Conservation (phyloP, 768 basidiomycete genomes). For the Daedaleopsis sinensis region DNA sequence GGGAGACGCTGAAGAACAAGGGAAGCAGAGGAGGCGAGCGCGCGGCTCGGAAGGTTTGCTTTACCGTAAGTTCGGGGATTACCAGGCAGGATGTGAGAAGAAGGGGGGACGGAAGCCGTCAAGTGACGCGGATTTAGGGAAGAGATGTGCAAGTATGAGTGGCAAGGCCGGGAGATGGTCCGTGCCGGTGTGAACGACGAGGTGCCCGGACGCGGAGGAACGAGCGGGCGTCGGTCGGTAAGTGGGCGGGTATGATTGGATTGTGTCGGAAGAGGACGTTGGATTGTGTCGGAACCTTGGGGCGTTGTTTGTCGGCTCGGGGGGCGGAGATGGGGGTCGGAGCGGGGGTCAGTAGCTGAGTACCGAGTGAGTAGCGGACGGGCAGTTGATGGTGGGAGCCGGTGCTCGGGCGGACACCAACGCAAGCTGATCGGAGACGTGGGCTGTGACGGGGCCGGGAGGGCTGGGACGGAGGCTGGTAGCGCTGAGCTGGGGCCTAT, state of each 20-base stretch:
- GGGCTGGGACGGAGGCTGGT: slow-evolving; percentile 14
- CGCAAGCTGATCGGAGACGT: too few relatives aligned
- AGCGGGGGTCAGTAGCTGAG: too few relatives aligned
- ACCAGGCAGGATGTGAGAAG: slow-evolving; percentile 6
- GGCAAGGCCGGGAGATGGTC: slow-evolving; percentile 11
- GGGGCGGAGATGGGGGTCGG: too few relatives aligned
- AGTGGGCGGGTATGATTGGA: not conserved
- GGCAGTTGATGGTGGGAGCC: not conserved
- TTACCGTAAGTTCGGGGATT: slow-evolving; percentile 4
- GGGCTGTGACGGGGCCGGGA: not conserved
- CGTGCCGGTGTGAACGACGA: slow-evolving; percentile 19
- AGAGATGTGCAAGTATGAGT: slow-evolving; percentile 3
- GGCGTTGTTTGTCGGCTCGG: too few relatives aligned
- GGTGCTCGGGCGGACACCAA: slow-evolving; percentile 4
- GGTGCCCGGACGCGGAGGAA: not conserved
- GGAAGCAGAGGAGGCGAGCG: not conserved
- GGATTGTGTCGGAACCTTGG: too few relatives aligned
- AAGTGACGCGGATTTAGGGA: slow-evolving; percentile 27
- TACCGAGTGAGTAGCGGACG: too few relatives aligned
- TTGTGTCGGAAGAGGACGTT: not conserved
- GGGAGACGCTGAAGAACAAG: not conserved
- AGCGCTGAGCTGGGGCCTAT: slow-evolving; percentile 2
- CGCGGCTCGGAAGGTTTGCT: slow-evolving; percentile 6
- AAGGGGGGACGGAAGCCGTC: slow-evolving; percentile 8
- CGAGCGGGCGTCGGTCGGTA: not conserved